Evolutionary conservation across 495 filamentous ascomycete species (phyloP).

Genomic region (Podospora pseudocomata): DNA sequence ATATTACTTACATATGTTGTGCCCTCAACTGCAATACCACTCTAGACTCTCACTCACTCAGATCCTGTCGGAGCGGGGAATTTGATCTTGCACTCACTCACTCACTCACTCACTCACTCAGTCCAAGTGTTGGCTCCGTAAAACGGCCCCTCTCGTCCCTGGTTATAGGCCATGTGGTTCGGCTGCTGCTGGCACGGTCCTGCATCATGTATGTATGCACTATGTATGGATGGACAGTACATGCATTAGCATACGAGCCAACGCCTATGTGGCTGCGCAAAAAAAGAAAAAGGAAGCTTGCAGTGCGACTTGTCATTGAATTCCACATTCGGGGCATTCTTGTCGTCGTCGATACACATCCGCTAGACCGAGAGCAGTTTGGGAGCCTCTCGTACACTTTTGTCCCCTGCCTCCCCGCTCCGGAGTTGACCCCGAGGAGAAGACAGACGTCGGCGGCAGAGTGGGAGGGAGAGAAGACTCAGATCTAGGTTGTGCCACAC

Average conservation of each 20-base stretch:
- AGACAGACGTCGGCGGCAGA: neutral
- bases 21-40: neutral
- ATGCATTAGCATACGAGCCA: neutral
- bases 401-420: neutral
- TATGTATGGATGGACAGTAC: neutral
- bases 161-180: neutral
- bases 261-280: neutral
- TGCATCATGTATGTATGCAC: neutral
- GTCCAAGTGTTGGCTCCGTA: neutral
- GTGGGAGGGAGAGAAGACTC: neutral
- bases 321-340: neutral
- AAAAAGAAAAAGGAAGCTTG: neutral
- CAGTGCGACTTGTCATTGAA: constrained; percentile 2
- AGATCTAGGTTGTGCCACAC: neutral
- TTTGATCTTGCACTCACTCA: neutral
- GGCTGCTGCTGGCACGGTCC: neutral
- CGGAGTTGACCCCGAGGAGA: neutral
- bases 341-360: neutral
- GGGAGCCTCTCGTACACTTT: neutral
- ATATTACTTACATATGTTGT: constrained; percentile 5
- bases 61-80: neutral
- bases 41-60: neutral
- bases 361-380: constrained; percentile 1
- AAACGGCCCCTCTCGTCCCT: neutral
- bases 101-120: no score